Evolutionary conservation across 1,284 basidiomycete species (phyloP), one percentile per base, ranked within the genome.

Genomic region (Schizophyllum amplum): DNA sequence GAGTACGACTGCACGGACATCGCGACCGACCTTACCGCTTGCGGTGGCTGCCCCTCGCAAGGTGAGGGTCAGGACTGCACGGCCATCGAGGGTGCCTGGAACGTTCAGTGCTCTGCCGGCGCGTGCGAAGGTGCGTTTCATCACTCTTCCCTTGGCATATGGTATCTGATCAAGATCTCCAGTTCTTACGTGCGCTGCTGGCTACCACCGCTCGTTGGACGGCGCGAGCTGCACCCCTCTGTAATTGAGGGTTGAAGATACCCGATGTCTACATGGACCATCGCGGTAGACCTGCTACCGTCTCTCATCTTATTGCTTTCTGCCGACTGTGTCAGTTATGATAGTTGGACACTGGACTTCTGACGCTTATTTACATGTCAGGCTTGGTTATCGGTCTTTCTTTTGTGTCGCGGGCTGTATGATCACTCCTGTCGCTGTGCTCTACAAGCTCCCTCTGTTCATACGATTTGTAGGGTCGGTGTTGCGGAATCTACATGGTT

Each of bases 41-140:
- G 90, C 68, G 89, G 89, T 64, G 90, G 90, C 48, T 92, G 89
- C 67, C 70, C 79, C 4, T 77, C 80, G 6, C 70, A 76, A 24
- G 82, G 83, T 27, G 68, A 76, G 54, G 90, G 90, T 26, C 72
- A 81, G 65, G 86, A 92, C 69, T 92, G 89, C 72, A 84, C 82
- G 26, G 68, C 75, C 27, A 87, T 92, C 61, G 62, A 72, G 47
- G 78, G 83, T 62, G 82, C 78, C 22, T 78, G 80, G 75, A 83
- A 84, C 60, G 86, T 90, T 57, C 83, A 80, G 17, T 92, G 90
- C 69, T 76, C 81, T 54, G 65, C 68, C 56, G 82, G 84, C 50
- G 64, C 66, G 59, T 88, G 86, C 71, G 67, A 71, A 54, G 79
- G 84, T 86, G 62, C 62, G 81, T 72, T 57, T 17, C 21, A 51